Evolutionary conservation across 441 rosid species (phyloP), one percentile per base, ranked within the genome.

Genomic region (Erodium moschatum): DNA sequence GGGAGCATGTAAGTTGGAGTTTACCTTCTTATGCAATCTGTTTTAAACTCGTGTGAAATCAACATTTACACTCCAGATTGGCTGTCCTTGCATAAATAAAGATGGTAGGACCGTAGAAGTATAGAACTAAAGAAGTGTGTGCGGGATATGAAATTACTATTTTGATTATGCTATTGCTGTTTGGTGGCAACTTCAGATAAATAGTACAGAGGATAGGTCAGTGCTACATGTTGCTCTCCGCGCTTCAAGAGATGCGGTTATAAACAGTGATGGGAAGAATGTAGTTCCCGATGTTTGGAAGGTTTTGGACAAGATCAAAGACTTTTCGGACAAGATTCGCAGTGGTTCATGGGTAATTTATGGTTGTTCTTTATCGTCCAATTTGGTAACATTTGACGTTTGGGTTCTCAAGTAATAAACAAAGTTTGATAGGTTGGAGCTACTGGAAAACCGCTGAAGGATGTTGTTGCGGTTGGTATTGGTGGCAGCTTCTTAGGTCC

Each of bases 401-500:
- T 27, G 29, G 31, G 63, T 66, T 78, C 64, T 64, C 72, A 35
- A 76, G 64, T 77, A 70, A 73, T 65, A 7, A 61, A 70, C 38
- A 72, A 66, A 72, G 52, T n/a, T 78, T 82, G 74, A 68, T 74
- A 94, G 98, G 83, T 91, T 78, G 98, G 98, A 72, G 91, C 96
- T 68, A 94, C 98, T 1, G 97, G 98, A 54, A 88, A 94, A 79
- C 76, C 83, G 5, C 80, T 94, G 72, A 89, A 83, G 77, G 87
- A 91, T 86, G 97, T 91, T 61, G 62, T 94, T 78, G 88, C 96
- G n/a, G 27, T 94, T 67, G 97, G 98, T 74, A 94, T 94, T 77
- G 98, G 98, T 74, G 98, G 97, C 73, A 91, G 97, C 85, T 93
- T 91, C 75, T 80, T 93, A 72, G 98, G 96, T 74, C 96, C 97